Base-by-base conservation (phyloP, 164 flowering plant genomes). In the Piper betle region DNA sequence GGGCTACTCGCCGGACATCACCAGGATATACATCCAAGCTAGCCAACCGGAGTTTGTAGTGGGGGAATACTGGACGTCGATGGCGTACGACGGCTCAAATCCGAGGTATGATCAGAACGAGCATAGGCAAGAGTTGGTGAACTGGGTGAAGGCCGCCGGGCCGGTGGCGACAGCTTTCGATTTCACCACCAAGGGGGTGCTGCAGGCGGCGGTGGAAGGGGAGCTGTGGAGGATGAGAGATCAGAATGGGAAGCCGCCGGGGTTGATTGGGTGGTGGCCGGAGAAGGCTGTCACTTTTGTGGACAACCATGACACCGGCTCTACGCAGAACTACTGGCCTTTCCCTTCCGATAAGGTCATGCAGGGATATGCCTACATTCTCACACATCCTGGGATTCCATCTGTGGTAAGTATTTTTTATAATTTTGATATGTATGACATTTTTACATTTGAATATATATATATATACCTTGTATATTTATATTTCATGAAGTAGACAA, bases 341-440 rank as follows among this genome's bases (percentile, higher is more conserved):
- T 90, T 87, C 68, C 95, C 97, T 15, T 73, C 85, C 0, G 90
- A 86, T 42, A 82, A 85, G 73, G 82, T 87, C 67, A 80, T 84
- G 74, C 90, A 61, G 37, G 97, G 94, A 60, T 89, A 89, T 62
- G 84, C 79, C 6, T 87, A 89, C 64, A 85, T 89, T 58, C 86
- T 89, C 73, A 89, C 94, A 17, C 94, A 89, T 72, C 94, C 94
- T 6, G 91, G 94, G 20, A 79, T 68, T 15, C 96, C 93, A n/a
- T 73, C 82, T 4, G 69, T 88, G 13, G 96, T 86, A 75, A 71
- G 69, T 61, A 52, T 62, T 53, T 2, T 6, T 6, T 12, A 0
- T 3, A 12, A 46, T 2, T 11, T 25, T n/a, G 19, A 18, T 42
- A 1, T 1, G 10, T 9, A 46, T 10, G 0, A 6, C 15, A 46